phyloP scores from a whole-genome alignment of 345 rosid genomes.

The Syzygium grande region DNA sequence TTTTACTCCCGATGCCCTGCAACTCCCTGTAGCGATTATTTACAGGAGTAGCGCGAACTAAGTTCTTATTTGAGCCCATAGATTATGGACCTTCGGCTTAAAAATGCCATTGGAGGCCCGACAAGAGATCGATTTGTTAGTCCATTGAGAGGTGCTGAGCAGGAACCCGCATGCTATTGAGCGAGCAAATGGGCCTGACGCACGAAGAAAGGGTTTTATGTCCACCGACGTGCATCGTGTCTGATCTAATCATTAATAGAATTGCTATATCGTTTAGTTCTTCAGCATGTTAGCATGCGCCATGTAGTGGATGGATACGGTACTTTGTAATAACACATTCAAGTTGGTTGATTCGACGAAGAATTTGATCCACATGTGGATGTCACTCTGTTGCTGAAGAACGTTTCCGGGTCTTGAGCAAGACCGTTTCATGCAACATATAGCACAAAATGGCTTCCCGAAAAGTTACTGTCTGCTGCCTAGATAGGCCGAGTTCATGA shows the following conservation, averaged over 20 bases:
- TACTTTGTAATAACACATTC: background rate
- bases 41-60: background rate
- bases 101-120: background rate
- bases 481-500: background rate
- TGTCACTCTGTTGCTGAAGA: background rate
- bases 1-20: background rate
- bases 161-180: background rate
- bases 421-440: background rate
- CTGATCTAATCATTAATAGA: background rate
- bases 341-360: background rate
- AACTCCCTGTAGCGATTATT: background rate
- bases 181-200: background rate
- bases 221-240: background rate
- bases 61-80: background rate
- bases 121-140: background rate
- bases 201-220: background rate
- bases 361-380: background rate
- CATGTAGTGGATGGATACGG: background rate
- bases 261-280: background rate
- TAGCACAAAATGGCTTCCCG: background rate
- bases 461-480: background rate
- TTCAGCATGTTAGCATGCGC: background rate
- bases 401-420: background rate
- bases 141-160: background rate
- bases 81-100: background rate